These are phyloP conservation scores for Lasiodiplodia gonubiensis DNA, from an alignment of 2,329 filamentous ascomycete species.

Conservation along the genomic window DNA sequence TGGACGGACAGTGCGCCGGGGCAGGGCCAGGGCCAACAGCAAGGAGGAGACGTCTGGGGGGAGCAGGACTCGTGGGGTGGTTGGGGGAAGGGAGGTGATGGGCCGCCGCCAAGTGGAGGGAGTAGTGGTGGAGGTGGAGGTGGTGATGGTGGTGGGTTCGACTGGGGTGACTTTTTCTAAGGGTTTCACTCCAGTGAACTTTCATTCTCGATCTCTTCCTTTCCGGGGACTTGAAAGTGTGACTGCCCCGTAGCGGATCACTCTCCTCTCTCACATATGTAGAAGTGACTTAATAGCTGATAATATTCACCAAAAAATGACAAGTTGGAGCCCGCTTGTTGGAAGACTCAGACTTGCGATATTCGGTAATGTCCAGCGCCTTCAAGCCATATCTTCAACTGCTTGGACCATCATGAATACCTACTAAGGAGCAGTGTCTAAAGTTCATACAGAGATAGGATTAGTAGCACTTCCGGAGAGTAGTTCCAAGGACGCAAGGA, in stretches of 20 bases:
- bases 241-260: not conserved
- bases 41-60: conserved; percentile 36
- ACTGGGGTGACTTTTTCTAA: not conserved
- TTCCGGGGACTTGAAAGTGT: too few relatives aligned
- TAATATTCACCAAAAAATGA: not conserved
- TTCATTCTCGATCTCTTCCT: not conserved
- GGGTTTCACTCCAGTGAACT: too few relatives aligned
- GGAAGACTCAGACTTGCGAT: not conserved
- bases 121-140: conserved; percentile 1
- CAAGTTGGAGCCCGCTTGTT: not conserved
- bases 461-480: not conserved
- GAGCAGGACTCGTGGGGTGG: conserved; percentile 39
- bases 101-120: conserved; percentile 5
- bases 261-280: conserved; percentile 3
- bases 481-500: not conserved
- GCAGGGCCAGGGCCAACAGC: conserved; percentile 29
- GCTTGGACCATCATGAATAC: not conserved
- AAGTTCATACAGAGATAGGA: not conserved
- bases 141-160: conserved; percentile 3
- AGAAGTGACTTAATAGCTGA: not conserved
- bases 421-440: not conserved
- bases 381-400: not conserved
- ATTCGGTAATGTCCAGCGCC: not conserved
- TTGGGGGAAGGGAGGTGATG: not conserved
- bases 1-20: conserved; percentile 32